These are phyloP conservation scores for Lecanosticta acicola DNA, from an alignment of 2,329 filamentous ascomycete species.

Conservation along the genomic window DNA sequence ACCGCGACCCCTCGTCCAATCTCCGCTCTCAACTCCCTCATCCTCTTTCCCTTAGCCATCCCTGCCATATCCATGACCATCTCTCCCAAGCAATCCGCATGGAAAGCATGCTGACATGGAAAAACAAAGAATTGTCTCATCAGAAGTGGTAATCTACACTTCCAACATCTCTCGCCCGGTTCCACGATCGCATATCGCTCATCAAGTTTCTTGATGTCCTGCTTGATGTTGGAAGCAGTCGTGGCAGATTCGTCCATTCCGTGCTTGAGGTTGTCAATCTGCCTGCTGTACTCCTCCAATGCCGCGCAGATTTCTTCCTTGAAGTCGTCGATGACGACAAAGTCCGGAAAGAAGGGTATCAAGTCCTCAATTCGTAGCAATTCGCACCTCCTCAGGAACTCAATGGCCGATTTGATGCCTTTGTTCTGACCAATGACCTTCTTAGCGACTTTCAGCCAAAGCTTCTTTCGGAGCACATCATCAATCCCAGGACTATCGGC, in stretches of 20 bases:
- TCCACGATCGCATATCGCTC: conserved; percentile 93
- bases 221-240: conserved; percentile 84
- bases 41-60: conserved; percentile 67
- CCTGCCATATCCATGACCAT: conserved; percentile 80
- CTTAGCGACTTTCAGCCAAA: conserved; percentile 92
- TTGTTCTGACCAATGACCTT: conserved; percentile 84
- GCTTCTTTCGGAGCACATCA: conserved; percentile 77
- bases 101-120: conserved; percentile 95
- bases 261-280: conserved; percentile 79
- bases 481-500: conserved; percentile 73
- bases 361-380: conserved; percentile 91
- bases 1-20: conserved; percentile 67
- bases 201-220: conserved; percentile 80
- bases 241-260: conserved; percentile 94
- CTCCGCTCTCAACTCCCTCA: conserved; percentile 77
- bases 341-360: conserved; percentile 97
- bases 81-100: conserved; percentile 85
- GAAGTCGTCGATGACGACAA: conserved; percentile 98
- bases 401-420: conserved; percentile 80
- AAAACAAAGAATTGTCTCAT: conserved; percentile 97
- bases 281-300: conserved; percentile 85
- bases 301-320: conserved; percentile 96
- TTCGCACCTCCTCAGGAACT: conserved; percentile 87
- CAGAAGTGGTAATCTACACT: conserved; percentile 77
- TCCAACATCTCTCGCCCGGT: conserved; percentile 89